Conservation (phyloP, 257 asterid genomes). For the Fraxinus excelsior region DNA sequence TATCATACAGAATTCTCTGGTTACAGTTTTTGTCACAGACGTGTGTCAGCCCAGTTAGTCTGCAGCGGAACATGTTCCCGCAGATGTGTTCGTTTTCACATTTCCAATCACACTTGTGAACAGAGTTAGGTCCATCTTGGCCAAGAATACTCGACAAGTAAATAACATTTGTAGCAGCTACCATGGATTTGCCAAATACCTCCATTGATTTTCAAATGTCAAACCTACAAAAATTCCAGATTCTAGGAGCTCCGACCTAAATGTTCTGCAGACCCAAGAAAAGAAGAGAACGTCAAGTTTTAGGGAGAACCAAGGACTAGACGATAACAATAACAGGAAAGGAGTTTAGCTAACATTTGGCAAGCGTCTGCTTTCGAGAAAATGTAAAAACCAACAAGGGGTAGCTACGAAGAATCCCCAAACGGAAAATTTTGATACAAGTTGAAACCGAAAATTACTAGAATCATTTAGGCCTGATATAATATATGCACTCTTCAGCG, state of each 20-base stretch:
- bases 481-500: conserved; percentile 12
- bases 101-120: conserved; percentile 98
- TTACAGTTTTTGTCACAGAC: conserved; percentile 96
- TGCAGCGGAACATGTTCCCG: conserved; percentile 96
- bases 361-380: conserved; percentile 7
- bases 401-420: background rate
- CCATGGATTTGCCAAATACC: conserved; percentile 89
- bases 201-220: conserved; percentile 51
- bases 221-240: conserved; percentile 32
- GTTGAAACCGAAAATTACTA: background rate
- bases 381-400: conserved; percentile 5
- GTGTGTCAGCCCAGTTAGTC: conserved; percentile 86
- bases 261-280: conserved; percentile 71
- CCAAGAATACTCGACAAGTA: conserved; percentile 90
- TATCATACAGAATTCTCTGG: conserved; percentile 90
- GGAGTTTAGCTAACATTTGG: conserved; percentile 8
- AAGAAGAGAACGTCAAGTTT: conserved; percentile 42
- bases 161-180: conserved; percentile 78
- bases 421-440: conserved; percentile 4
- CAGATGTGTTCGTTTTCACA: conserved; percentile 82
- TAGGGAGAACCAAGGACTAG: conserved; percentile 29
- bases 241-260: conserved; percentile 28
- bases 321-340: background rate
- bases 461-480: background rate
- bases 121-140: conserved; percentile 90